Conservation (phyloP, 805 yeast species). For the Monosporozyma yasuniensis region DNA sequence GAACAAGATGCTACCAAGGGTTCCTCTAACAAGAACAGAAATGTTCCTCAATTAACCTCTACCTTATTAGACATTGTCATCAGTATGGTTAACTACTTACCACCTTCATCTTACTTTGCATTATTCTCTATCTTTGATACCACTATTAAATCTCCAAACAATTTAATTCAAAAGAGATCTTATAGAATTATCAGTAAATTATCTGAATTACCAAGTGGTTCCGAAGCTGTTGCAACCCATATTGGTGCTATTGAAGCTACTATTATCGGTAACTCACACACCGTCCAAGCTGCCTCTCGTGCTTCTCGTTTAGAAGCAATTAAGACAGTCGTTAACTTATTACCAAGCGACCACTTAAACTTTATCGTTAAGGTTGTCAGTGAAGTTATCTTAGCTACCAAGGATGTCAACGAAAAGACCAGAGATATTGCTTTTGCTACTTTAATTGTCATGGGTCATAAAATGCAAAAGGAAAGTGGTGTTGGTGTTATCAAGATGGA, state of each 20-base stretch:
- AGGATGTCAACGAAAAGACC: conserved; percentile 87
- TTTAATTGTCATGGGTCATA: conserved; percentile 70
- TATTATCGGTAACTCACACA: conserved; percentile 48
- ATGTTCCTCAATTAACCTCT: conserved; percentile 44
- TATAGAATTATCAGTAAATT: conserved; percentile 69
- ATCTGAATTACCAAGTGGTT: conserved; percentile 60
- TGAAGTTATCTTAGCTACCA: conserved; percentile 83
- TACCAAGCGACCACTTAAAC: conserved; percentile 58
- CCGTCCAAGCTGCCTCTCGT: conserved; percentile 49
- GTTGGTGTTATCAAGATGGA: conserved; percentile 63
- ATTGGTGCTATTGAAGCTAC: conserved; percentile 52
- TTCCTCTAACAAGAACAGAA: conserved; percentile 20
- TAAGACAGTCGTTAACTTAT: conserved; percentile 44
- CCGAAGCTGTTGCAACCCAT: conserved; percentile 42
- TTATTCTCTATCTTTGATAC: conserved; percentile 68
- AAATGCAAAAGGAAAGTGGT: conserved; percentile 44
- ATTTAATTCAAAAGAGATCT: conserved; percentile 78
- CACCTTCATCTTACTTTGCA: conserved; percentile 59
- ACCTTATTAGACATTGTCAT: conserved; percentile 90
- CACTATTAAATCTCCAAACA: conserved; percentile 51
- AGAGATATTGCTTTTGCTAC: conserved; percentile 71
- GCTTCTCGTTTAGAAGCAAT: conserved; percentile 71
- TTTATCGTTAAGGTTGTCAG: conserved; percentile 78
- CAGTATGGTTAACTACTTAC: conserved; percentile 78
- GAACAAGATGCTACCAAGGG: conserved; percentile 39